These are phyloP conservation scores for Psilocybe cubensis DNA, from an alignment of 768 basidiomycete genomes.

Conservation along the genomic window DNA sequence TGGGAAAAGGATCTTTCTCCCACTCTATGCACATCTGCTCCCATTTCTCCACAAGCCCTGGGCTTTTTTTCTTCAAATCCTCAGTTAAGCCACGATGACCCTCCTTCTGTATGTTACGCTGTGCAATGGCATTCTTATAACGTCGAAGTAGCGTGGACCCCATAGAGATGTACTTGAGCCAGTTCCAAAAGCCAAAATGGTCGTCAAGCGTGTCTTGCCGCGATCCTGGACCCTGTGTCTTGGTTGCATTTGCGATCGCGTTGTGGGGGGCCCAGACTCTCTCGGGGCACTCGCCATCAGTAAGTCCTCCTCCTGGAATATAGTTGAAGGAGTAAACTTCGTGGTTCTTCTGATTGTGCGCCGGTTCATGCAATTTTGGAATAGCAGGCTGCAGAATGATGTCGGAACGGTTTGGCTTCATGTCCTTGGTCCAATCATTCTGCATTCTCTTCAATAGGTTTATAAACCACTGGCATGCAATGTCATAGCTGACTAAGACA, in stretches of 20 bases:
- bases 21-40: conserved; percentile 7
- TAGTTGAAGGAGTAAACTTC: too few species aligned
- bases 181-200: conserved; percentile 24
- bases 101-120: conserved; percentile 13
- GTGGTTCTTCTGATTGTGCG: too few species aligned
- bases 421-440: background rate
- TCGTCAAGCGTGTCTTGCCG: conserved; percentile 9
- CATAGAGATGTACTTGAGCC: conserved; percentile 21
- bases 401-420: background rate
- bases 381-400: too few species aligned
- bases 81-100: conserved; percentile 9
- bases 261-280: too few species aligned
- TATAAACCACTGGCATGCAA: conserved; percentile 31
- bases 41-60: background rate
- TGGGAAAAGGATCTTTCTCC: conserved; percentile 8
- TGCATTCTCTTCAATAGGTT: conserved; percentile 23
- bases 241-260: too few species aligned
- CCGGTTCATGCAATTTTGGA: too few species aligned
- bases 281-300: too few species aligned
- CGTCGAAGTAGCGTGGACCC: background rate
- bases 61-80: background rate
- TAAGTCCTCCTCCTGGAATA: too few species aligned
- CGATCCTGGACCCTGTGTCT: too few species aligned
- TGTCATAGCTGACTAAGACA: conserved; percentile 29
- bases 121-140: background rate